These are phyloP conservation scores for Nakaseomyces delphensis DNA, from an alignment of 1,139 yeast genomes.

Conservation along the genomic window DNA sequence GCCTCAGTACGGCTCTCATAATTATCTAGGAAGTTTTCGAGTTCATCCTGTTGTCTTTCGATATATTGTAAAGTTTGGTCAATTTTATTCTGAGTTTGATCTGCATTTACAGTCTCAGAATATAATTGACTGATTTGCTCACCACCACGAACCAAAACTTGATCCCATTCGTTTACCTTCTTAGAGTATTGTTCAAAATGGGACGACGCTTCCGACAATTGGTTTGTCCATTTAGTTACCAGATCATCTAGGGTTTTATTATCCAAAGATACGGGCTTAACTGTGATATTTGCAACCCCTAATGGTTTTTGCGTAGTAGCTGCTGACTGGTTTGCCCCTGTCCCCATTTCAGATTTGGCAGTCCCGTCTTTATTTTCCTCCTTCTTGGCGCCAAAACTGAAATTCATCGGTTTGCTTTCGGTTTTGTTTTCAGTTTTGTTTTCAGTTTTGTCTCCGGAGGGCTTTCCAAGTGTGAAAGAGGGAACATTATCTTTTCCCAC, in stretches of 20 bases:
- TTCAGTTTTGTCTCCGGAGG: slow-evolving; percentile 11
- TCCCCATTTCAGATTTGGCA: slow-evolving; percentile 16
- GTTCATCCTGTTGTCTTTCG: slow-evolving; percentile 86
- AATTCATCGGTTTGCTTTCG: slow-evolving; percentile 10
- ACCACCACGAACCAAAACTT: slow-evolving; percentile 72
- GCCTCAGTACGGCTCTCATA: slow-evolving; percentile 81
- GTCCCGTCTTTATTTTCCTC: slow-evolving; percentile 17
- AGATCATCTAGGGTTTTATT: slow-evolving; percentile 90
- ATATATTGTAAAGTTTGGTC: slow-evolving; percentile 83
- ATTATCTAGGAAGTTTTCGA: slow-evolving; percentile 70
- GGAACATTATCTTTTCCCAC: slow-evolving; percentile 10
- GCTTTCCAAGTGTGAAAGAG: slow-evolving; percentile 3
- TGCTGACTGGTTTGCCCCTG: neutral
- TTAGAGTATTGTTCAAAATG: slow-evolving; percentile 72
- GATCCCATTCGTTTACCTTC: slow-evolving; percentile 79
- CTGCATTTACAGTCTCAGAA: slow-evolving; percentile 73
- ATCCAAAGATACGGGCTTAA: slow-evolving; percentile 69
- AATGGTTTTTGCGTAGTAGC: slow-evolving; percentile 16
- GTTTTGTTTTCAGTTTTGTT: slow-evolving; percentile 11
- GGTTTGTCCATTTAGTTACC: slow-evolving; percentile 87
- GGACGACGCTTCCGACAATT: slow-evolving; percentile 60
- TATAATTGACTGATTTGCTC: slow-evolving; percentile 74
- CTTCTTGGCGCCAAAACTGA: slow-evolving; percentile 12
- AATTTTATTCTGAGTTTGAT: slow-evolving; percentile 72
- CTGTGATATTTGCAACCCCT: slow-evolving; percentile 41